Percentiles rank a stretch among this genome's conserved stretches.
Evolutionary conservation across 1,284 basidiomycete species (phyloP).

Genomic region (Sporisorium scitamineum): DNA sequence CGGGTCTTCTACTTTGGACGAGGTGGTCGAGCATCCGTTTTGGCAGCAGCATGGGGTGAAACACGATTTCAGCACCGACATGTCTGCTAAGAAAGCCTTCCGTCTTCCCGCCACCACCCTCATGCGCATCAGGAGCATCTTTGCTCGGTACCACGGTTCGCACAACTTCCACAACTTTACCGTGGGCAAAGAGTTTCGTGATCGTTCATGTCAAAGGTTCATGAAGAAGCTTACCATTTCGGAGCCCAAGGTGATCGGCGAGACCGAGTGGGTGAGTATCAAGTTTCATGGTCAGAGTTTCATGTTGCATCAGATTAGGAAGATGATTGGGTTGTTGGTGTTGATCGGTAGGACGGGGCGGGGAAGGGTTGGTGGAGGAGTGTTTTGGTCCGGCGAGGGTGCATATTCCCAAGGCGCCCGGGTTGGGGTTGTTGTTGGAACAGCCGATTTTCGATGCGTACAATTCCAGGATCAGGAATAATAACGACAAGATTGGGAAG

Average conservation of each 20-base stretch:
- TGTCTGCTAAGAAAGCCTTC: conserved; percentile 60
- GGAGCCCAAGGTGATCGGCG: conserved; percentile 77
- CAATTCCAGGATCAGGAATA: conserved; percentile 74
- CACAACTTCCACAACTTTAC: conserved; percentile 97
- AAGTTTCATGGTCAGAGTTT: conserved; percentile 97
- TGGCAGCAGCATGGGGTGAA: conserved; percentile 55
- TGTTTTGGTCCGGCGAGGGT: conserved; percentile 78
- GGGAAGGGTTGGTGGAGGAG: conserved; percentile 68
- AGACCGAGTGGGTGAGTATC: conserved; percentile 94
- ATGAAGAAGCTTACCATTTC: conserved; percentile 62
- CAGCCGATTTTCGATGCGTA: conserved; percentile 88
- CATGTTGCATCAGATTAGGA: conserved; percentile 96
- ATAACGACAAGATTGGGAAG: conserved; percentile 51
- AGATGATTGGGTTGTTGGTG: conserved; percentile 93
- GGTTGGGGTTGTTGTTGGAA: conserved; percentile 92
- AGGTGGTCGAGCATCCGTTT: conserved; percentile 61
- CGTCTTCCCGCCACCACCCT: conserved; percentile 45
- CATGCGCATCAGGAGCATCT: conserved; percentile 54
- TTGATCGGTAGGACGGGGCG: conserved; percentile 70
- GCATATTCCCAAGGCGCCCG: conserved; percentile 94
- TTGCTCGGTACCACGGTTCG: conserved; percentile 52
- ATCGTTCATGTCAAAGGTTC: conserved; percentile 82
- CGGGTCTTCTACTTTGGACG: conserved; percentile 13
- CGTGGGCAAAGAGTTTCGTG: conserved; percentile 84
- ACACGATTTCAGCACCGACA: conserved; percentile 54